phyloP scores from a whole-genome alignment of 352 stramenopile species.

The Phytophthora brassicae region DNA sequence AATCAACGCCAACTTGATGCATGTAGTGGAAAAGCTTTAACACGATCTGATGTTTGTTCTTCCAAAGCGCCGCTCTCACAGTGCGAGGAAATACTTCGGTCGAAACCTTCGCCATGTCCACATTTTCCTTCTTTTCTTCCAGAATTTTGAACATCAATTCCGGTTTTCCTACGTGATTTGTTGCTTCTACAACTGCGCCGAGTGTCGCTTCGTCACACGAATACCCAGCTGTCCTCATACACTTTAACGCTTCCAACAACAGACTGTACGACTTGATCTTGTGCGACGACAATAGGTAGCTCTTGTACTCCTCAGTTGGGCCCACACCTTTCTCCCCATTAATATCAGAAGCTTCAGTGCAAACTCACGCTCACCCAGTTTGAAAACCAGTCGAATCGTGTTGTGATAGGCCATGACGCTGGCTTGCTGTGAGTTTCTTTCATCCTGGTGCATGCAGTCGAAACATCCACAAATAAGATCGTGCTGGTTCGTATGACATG shows the following conservation, averaged over 20 bases:
- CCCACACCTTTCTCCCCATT: not conserved
- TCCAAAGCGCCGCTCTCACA: not conserved
- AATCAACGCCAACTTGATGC: not conserved
- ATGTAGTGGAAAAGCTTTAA: not conserved
- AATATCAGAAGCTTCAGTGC: not conserved
- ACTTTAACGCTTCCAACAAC: not conserved
- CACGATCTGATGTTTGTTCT: not conserved
- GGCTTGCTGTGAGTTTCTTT: not conserved
- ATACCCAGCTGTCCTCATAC: not conserved
- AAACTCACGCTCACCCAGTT: not conserved
- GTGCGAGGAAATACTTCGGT: not conserved
- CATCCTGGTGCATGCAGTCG: not conserved
- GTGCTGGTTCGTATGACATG: conserved; percentile 4
- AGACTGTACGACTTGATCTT: not conserved
- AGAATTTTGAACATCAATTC: not conserved
- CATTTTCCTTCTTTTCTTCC: not conserved
- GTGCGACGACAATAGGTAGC: not conserved
- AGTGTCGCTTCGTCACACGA: not conserved
- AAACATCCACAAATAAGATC: not conserved
- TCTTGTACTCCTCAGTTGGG: not conserved
- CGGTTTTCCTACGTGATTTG: not conserved
- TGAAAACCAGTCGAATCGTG: not conserved
- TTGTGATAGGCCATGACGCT: not conserved
- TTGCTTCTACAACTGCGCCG: not conserved
- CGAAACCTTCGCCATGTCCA: not conserved